Percentiles rank a stretch among this genome's conserved stretches.
These are phyloP conservation scores for Talaromyces sp. DNA, from an alignment of 2,329 filamentous ascomycete genomes.

Conservation along the genomic window DNA sequence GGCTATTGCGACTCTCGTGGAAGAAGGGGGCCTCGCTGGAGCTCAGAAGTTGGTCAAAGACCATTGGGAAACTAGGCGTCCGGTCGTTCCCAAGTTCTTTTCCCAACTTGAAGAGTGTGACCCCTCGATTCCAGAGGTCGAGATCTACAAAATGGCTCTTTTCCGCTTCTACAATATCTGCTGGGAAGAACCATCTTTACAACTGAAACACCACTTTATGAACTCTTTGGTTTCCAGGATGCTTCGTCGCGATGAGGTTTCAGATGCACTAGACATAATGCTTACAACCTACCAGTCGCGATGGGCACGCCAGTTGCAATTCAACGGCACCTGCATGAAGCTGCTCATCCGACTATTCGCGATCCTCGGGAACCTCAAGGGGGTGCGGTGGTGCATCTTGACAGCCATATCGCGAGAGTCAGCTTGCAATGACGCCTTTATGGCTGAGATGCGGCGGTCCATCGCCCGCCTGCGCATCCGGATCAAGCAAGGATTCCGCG, in stretches of 20 bases:
- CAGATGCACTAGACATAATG: slow-evolving; percentile 30
- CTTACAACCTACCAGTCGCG: slow-evolving; percentile 33
- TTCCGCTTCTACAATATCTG: slow-evolving; percentile 38
- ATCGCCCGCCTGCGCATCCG: slow-evolving; percentile 14
- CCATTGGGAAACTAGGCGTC: slow-evolving; percentile 22
- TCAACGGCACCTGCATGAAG: slow-evolving; percentile 35
- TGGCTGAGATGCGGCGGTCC: slow-evolving; percentile 29
- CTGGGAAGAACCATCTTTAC: slow-evolving; percentile 25
- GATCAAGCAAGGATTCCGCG: not conserved
- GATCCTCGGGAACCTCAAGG: slow-evolving; percentile 24
- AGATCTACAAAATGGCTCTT: slow-evolving; percentile 31
- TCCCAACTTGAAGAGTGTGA: slow-evolving; percentile 27
- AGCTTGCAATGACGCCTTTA: slow-evolving; percentile 26
- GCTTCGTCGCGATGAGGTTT: slow-evolving; percentile 21
- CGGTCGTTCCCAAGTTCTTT: slow-evolving; percentile 31
- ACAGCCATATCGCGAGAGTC: slow-evolving; percentile 31
- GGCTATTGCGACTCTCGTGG: slow-evolving; percentile 30
- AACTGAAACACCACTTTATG: slow-evolving; percentile 34
- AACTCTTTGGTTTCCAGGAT: slow-evolving; percentile 24
- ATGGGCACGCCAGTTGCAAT: slow-evolving; percentile 27
- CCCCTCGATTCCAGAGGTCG: slow-evolving; percentile 16
- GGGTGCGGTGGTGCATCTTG: slow-evolving; percentile 38
- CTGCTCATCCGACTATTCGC: slow-evolving; percentile 34
- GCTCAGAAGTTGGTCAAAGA: slow-evolving; percentile 30
- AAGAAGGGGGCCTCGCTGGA: slow-evolving; percentile 22